Evolutionary conservation across 768 basidiomycete genomes (phyloP).

Genomic region (Panus rudis): DNA sequence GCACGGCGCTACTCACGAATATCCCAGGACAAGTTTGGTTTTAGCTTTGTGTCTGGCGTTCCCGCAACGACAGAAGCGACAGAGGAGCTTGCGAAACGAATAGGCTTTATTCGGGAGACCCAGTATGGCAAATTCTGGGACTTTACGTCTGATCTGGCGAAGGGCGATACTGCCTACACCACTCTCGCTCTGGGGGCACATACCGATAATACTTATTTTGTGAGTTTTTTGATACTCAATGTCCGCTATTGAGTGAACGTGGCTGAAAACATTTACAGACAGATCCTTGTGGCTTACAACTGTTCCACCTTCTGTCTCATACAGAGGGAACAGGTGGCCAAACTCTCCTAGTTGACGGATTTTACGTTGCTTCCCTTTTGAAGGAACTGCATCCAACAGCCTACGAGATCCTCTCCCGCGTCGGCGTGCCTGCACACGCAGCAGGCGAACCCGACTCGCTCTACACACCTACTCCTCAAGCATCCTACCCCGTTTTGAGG

Average conservation of each 20-base stretch:
- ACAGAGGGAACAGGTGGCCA: slow-evolving; percentile 77
- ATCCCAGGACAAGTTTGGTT: slow-evolving; percentile 79
- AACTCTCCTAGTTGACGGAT: slow-evolving; percentile 92
- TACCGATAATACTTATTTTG: slow-evolving; percentile 71
- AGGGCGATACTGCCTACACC: slow-evolving; percentile 93
- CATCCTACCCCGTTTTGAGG: slow-evolving; percentile 61
- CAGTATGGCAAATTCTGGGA: slow-evolving; percentile 96
- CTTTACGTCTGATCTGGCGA: slow-evolving; percentile 85
- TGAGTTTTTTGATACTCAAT: slow-evolving; percentile 25
- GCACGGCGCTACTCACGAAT: too few species aligned
- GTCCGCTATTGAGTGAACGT: neutral
- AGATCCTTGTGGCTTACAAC: slow-evolving; percentile 90
- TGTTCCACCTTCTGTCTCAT: slow-evolving; percentile 90
- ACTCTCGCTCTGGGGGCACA: slow-evolving; percentile 83
- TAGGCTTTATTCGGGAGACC: slow-evolving; percentile 87
- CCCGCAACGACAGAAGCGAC: slow-evolving; percentile 80
- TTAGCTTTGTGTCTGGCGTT: slow-evolving; percentile 80
- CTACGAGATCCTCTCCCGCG: slow-evolving; percentile 59
- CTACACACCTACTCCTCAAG: slow-evolving; percentile 47
- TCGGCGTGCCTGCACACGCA: slow-evolving; percentile 78
- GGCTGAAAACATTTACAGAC: slow-evolving; percentile 45
- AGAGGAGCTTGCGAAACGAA: slow-evolving; percentile 65
- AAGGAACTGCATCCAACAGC: slow-evolving; percentile 63
- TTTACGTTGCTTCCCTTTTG: slow-evolving; percentile 81
- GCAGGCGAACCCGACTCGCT: slow-evolving; percentile 64